phyloP scores from a whole-genome alignment of 305 asterid species.

The Withania somnifera region DNA sequence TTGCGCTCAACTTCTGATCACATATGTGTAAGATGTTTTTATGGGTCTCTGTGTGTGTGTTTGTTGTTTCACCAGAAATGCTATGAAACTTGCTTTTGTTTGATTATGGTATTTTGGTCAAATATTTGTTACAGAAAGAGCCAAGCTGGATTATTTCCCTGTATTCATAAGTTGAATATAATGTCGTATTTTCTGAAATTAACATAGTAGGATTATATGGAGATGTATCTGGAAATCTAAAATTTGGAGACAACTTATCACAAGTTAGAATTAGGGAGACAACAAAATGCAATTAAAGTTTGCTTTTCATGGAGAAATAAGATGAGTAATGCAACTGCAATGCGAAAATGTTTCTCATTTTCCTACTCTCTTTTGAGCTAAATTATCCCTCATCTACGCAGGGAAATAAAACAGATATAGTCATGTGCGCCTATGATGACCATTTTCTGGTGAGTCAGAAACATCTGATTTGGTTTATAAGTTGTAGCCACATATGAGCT shows the following conservation, averaged over 20 bases:
- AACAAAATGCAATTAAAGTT: neutral
- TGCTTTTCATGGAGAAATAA: neutral
- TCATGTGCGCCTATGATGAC: slow-evolving; percentile 73
- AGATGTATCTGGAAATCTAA: neutral
- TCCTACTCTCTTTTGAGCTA: neutral
- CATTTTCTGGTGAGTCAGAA: slow-evolving; percentile 51
- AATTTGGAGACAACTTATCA: neutral
- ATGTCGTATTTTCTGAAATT: neutral
- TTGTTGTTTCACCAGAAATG: neutral
- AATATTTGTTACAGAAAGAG: neutral
- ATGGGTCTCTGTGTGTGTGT: neutral
- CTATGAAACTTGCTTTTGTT: neutral
- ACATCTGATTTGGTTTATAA: neutral
- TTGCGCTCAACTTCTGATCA: neutral
- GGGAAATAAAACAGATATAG: slow-evolving; percentile 72
- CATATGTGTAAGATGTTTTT: neutral
- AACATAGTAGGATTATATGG: neutral
- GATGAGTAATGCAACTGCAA: neutral
- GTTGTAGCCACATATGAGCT: neutral
- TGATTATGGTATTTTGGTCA: neutral
- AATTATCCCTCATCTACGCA: slow-evolving; percentile 5
- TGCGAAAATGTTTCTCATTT: neutral
- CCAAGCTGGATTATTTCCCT: neutral
- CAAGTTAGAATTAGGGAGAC: neutral
- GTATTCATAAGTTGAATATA: neutral